Conservation (phyloP, 2,329 filamentous ascomycete genomes). For the Alternaria burnsii region DNA sequence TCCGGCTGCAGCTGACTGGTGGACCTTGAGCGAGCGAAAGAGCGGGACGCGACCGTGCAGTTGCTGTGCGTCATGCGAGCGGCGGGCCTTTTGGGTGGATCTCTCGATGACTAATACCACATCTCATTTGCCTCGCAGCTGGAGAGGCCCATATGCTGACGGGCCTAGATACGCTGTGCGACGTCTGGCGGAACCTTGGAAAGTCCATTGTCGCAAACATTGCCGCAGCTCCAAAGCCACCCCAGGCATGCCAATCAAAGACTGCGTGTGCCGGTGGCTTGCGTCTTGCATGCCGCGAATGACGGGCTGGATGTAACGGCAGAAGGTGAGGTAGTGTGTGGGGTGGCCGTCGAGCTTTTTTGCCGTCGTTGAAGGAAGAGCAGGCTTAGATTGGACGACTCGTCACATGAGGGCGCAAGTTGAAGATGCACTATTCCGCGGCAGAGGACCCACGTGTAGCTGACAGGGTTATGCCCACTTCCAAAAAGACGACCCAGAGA, state of each 20-base stretch:
- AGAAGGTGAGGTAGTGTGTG: conserved; percentile 16
- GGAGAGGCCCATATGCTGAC: conserved; percentile 8
- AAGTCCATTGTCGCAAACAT: conserved; percentile 23
- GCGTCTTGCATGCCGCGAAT: conserved; percentile 18
- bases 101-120: conserved; percentile 13
- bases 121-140: conserved; percentile 15
- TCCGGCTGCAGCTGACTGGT: conserved; percentile 29
- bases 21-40: conserved; percentile 13
- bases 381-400: conserved; percentile 7
- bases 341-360: conserved; percentile 1
- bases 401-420: conserved; percentile 10
- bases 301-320: conserved; percentile 13
- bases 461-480: conserved; percentile 21
- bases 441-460: conserved; percentile 28
- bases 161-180: conserved; percentile 23
- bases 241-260: conserved; percentile 15
- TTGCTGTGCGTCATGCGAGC: conserved; percentile 34
- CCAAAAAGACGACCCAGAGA: conserved; percentile 17
- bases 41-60: conserved; percentile 18
- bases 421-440: conserved; percentile 19
- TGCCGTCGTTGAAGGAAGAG: conserved; percentile 4
- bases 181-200: conserved; percentile 29
- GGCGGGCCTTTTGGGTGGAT: conserved; percentile 11
- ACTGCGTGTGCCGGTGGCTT: conserved; percentile 23
- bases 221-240: conserved; percentile 14